Evolutionary conservation across 495 filamentous ascomycete species (phyloP).

Genomic region (Penicillium desertorum): DNA sequence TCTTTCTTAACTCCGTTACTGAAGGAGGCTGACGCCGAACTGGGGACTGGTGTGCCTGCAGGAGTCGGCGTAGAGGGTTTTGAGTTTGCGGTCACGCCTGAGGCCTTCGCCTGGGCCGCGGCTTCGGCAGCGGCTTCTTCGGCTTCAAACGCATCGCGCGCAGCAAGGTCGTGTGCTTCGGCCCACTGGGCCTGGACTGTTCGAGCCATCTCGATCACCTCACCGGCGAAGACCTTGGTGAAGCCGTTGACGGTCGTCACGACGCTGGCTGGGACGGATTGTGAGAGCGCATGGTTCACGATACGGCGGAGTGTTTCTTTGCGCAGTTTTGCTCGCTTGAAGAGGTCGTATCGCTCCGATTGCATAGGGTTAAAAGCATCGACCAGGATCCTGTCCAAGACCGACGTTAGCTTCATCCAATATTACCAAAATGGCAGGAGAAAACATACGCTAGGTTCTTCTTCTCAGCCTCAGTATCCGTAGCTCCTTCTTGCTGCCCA

Average conservation of each 20-base stretch:
- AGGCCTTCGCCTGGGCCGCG: conserved; percentile 39
- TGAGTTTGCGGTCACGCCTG: conserved; percentile 23
- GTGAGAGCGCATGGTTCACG: conserved; percentile 84
- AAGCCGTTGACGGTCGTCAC: conserved; percentile 77
- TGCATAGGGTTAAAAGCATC: conserved; percentile 67
- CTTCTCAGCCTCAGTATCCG: conserved; percentile 66
- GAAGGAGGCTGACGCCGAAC: conserved; percentile 3
- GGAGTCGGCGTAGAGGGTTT: conserved; percentile 23
- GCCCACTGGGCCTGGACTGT: conserved; percentile 79
- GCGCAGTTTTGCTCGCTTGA: conserved; percentile 66
- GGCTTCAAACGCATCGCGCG: conserved; percentile 34
- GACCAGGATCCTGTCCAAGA: conserved; percentile 58
- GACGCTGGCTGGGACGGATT: conserved; percentile 77
- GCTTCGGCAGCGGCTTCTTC: conserved; percentile 40
- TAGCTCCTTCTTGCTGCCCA: conserved; percentile 59
- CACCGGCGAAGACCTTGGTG: conserved; percentile 80
- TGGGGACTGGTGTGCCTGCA: conserved; percentile 16
- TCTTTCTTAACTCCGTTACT: conserved; percentile 31
- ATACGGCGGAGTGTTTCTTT: conserved; percentile 65
- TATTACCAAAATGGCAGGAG: conserved; percentile 2
- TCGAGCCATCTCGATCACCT: conserved; percentile 77
- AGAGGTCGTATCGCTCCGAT: conserved; percentile 69
- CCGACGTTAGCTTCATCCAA: conserved; percentile 13
- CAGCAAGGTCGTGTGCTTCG: conserved; percentile 46
- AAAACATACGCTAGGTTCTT: conserved; percentile 61